Evolutionary conservation across 352 stramenopile genomes (phyloP), one percentile per base, ranked within the genome.

Genomic region (Pythium phragmiticola): DNA sequence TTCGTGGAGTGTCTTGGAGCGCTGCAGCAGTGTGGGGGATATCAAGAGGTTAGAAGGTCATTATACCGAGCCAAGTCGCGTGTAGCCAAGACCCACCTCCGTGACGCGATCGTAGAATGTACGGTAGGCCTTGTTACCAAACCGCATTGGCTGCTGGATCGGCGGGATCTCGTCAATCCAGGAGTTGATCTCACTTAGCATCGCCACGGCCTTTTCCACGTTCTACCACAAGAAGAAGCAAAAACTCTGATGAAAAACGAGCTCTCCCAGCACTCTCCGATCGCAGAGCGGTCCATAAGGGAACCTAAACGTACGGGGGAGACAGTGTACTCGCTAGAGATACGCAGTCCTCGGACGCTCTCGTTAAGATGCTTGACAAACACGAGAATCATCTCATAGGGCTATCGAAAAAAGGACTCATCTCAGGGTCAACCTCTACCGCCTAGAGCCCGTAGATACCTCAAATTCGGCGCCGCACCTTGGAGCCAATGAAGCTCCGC

Each of bases 81-180:
- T 45, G 13, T 13, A 48, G 11, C 8, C 39, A 9, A 33, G 6
- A 45, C 51, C 21, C 63, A 95, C 86, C 65, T 94, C 76, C 8
- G 80, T 73, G 23, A 96, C 73, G 33, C 87, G 82, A 60, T 94
- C 84, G 67, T 95, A 90, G 70, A 96, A 98, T 33, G 69, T 81
- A 13, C 94, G 90, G 76, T 97, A 98, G 14, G 94, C 90, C 63
- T 97, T 97, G 80, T 98, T 98, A 19, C 94, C 94, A 60, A 98
- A 98, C 34, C 94, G 90, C 89, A 97, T 97, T 17, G 90, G 88
- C 73, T 98, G 92, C 69, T 98, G 81, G 52, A 98, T 84, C 16
- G 90, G 90, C 34, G 93, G 92, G 49, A 97, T 94, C 46, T 97
- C 91, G 51, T 97, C 88, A 51, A 98, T 86, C 89, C 90, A 97